These are phyloP conservation scores for Epichloe gansuensis DNA, from an alignment of 2,329 filamentous ascomycete species.

Conservation along the genomic window DNA sequence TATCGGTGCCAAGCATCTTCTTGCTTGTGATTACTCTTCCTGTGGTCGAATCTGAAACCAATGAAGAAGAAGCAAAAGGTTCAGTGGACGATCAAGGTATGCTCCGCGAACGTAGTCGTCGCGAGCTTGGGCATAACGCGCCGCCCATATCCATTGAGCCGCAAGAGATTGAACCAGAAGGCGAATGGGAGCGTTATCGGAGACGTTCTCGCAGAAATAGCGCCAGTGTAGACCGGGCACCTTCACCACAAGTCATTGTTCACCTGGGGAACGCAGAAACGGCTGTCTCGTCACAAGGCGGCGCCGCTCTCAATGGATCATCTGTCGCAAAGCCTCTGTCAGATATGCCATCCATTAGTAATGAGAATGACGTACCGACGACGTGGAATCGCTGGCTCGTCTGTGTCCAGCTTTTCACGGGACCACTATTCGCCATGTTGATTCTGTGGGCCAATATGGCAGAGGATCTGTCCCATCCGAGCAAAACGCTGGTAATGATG, in stretches of 20 bases:
- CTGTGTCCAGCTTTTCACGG: slow-evolving; percentile 71
- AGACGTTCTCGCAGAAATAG: slow-evolving; percentile 28
- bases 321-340: slow-evolving; percentile 18
- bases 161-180: slow-evolving; percentile 27
- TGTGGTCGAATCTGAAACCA: slow-evolving; percentile 63
- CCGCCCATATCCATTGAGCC: slow-evolving; percentile 24
- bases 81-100: slow-evolving; percentile 14
- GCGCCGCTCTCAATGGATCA: background rate
- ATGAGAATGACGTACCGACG: slow-evolving; percentile 28
- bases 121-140: slow-evolving; percentile 18
- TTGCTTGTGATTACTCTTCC: slow-evolving; percentile 81
- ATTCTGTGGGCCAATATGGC: slow-evolving; percentile 59
- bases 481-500: slow-evolving; percentile 40
- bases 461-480: slow-evolving; percentile 42
- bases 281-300: slow-evolving; percentile 5
- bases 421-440: slow-evolving; percentile 69
- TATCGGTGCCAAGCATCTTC: slow-evolving; percentile 84
- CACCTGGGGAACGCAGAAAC: slow-evolving; percentile 12
- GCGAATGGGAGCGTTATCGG: slow-evolving; percentile 48
- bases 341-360: slow-evolving; percentile 19
- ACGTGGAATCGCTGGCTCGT: slow-evolving; percentile 90
- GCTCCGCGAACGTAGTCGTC: slow-evolving; percentile 17
- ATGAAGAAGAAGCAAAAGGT: slow-evolving; percentile 30
- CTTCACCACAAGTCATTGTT: slow-evolving; percentile 6
- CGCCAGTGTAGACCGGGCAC: slow-evolving; percentile 4